Evolutionary conservation across 1,284 basidiomycete genomes (phyloP).

Genomic region (Microbotryum lychnidis-dioicae): DNA sequence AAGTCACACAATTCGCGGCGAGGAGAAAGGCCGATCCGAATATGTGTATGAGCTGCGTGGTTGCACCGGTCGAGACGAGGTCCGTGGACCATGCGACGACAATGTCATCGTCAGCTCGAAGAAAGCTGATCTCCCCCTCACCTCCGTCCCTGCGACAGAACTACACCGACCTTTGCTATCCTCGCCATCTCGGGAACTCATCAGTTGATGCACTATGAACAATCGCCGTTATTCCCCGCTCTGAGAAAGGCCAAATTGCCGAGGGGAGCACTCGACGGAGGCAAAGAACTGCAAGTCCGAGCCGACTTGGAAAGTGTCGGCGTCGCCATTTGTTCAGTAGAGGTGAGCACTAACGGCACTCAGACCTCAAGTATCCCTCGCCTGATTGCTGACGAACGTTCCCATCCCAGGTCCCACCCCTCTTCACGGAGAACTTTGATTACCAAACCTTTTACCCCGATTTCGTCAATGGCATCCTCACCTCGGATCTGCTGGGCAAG

Average conservation of each 20-base stretch:
- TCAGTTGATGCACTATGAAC: slow-evolving; percentile 30
- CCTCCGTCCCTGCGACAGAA: slow-evolving; percentile 2
- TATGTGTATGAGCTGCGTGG: slow-evolving; percentile 34
- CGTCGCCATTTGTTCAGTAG: slow-evolving; percentile 68
- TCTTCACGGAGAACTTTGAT: slow-evolving; percentile 99
- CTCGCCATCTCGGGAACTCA: slow-evolving; percentile 16
- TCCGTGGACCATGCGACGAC: neutral
- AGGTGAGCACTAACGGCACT: slow-evolving; percentile 30
- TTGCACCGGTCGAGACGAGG: slow-evolving; percentile 21
- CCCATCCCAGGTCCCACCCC: slow-evolving; percentile 64
- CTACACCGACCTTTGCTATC: slow-evolving; percentile 22
- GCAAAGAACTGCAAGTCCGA: slow-evolving; percentile 47
- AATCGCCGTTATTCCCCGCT: slow-evolving; percentile 21
- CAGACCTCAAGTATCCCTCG: neutral
- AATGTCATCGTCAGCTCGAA: slow-evolving; percentile 31
- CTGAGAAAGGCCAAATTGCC: slow-evolving; percentile 28
- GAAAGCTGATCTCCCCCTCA: neutral
- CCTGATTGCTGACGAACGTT: neutral
- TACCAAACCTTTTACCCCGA: slow-evolving; percentile 84
- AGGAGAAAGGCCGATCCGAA: slow-evolving; percentile 24
- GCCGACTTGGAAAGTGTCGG: slow-evolving; percentile 40
- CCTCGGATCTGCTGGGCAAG: slow-evolving; percentile 90
- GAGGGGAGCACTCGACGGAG: slow-evolving; percentile 47
- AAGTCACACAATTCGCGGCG: slow-evolving; percentile 54
- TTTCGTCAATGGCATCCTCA: slow-evolving; percentile 93